A percentile compares a stretch with the other conserved stretches of the same genome.
Conservation (phyloP, 345 rosid genomes). For the Hevea brasiliensis region DNA sequence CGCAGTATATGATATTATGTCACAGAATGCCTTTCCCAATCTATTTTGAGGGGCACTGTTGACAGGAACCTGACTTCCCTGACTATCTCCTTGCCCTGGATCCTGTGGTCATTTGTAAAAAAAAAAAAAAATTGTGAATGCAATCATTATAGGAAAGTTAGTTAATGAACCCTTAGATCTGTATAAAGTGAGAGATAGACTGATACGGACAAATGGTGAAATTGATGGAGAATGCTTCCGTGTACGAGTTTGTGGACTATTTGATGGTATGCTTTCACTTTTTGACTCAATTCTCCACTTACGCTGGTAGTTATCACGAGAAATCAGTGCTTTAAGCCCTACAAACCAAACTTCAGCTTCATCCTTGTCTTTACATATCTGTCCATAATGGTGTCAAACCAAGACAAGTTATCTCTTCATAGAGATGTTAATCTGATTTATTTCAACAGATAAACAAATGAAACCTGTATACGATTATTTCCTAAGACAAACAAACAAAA, state of each 20-base stretch:
- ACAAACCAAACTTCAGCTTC: constrained; percentile 96
- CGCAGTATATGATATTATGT: constrained; percentile 65
- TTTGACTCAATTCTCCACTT: constrained; percentile 57
- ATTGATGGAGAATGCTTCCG: constrained; percentile 50
- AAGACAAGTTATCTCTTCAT: neutral
- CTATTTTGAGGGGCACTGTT: constrained; percentile 50
- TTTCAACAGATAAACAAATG: neutral
- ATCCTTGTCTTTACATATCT: constrained; percentile 96
- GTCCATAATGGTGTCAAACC: constrained; percentile 22
- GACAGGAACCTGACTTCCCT: constrained; percentile 40
- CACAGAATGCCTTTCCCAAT: constrained; percentile 69
- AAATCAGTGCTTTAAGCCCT: constrained; percentile 70
- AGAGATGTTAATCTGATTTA: neutral
- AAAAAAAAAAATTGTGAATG: neutral
- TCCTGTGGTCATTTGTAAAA: constrained; percentile 43
- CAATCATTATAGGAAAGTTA: neutral
- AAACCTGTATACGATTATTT: neutral
- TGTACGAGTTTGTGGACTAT: constrained; percentile 45
- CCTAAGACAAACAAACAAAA: neutral
- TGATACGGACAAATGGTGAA: constrained; percentile 52
- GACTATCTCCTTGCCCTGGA: constrained; percentile 36
- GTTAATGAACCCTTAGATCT: neutral
- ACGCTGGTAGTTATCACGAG: constrained; percentile 36
- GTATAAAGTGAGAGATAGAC: constrained; percentile 14
- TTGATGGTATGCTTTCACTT: constrained; percentile 47